Conservation (phyloP, 2,329 filamentous ascomycete species). For the Neonectria punicea region DNA sequence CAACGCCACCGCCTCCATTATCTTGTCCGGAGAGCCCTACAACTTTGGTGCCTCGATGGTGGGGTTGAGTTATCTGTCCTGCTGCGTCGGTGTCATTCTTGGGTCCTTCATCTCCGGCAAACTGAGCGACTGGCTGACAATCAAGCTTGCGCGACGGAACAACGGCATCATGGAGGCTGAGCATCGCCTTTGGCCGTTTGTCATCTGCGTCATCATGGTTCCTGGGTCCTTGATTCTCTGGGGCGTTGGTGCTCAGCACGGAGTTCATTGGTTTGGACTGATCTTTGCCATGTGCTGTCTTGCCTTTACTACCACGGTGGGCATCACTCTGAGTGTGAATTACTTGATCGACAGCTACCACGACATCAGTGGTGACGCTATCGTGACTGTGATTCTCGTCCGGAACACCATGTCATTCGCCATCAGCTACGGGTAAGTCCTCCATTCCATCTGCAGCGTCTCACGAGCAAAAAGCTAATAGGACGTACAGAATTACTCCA, state of each 20-base stretch:
- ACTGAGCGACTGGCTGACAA: constrained; percentile 51
- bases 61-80: constrained; percentile 52
- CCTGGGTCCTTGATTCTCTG: constrained; percentile 46
- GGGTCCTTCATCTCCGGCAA: constrained; percentile 46
- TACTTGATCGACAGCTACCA: constrained; percentile 56
- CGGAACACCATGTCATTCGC: constrained; percentile 52
- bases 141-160: constrained; percentile 53
- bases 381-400: constrained; percentile 54
- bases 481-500: constrained; percentile 54
- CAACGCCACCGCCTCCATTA: constrained; percentile 55
- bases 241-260: constrained; percentile 49
- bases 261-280: constrained; percentile 55
- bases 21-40: constrained; percentile 51
- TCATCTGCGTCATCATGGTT: constrained; percentile 44
- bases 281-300: constrained; percentile 53
- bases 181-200: constrained; percentile 54
- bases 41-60: constrained; percentile 53
- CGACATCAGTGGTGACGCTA: constrained; percentile 52
- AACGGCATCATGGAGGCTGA: constrained; percentile 55
- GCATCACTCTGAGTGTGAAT: constrained; percentile 50
- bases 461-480: constrained; percentile 7
- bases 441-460: rapidly evolving
- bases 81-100: constrained; percentile 47
- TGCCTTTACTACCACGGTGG: constrained; percentile 48
- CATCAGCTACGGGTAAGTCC: constrained; percentile 44